Evolutionary conservation across 352 stramenopile species (phyloP), one percentile per base, ranked within the genome.

Genomic region (Phytophthora foliorum): DNA sequence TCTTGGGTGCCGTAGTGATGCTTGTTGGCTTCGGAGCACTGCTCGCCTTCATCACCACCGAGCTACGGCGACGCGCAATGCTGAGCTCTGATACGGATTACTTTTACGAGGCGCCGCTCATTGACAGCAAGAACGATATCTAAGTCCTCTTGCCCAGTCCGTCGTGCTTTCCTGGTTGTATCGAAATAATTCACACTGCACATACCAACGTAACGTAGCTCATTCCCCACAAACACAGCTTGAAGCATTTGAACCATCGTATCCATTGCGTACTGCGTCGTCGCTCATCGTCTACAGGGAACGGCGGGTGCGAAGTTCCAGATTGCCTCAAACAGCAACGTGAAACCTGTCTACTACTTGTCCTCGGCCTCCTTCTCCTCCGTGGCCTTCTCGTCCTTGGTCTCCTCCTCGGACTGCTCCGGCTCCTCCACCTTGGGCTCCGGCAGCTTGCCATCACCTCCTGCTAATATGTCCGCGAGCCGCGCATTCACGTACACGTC

Each of bases 51-150:
- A 73, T 73, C 10, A 69, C 72, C 1, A 73, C 63, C 6, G 78
- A 88, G 55, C 27, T 84, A 5, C 54, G 69, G 14, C 78, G 79
- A 31, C 77, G 77, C 29, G 58, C 60, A 17, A 54, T 86, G 41
- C 62, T 72, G 36, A 72, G 62, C 39, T 67, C 67, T 25, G 75
- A 81, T 25, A 54, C 53, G 14, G 86, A 88, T 70, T 88, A 80
- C 74, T 94, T 91, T 52, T 77, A 78, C 53, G 88, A 92, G 57
- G 82, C 86, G 39, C 71, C 90, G 58, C 82, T 93, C 38, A 80
- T 82, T 13, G 82, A 90, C 69, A 69, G 50, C 45, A 86, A 84
- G 67, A 71, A 68, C 72, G 60, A 72, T 22, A 73, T 74, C 22
- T 74, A 50, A 70, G 38, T 36, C n/a, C n/a, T n/a, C 14, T 41